Percentiles rank a stretch among this genome's conserved stretches.
Evolutionary conservation across 2,329 filamentous ascomycete species (phyloP).

Genomic region (Plectosphaerella sp.): DNA sequence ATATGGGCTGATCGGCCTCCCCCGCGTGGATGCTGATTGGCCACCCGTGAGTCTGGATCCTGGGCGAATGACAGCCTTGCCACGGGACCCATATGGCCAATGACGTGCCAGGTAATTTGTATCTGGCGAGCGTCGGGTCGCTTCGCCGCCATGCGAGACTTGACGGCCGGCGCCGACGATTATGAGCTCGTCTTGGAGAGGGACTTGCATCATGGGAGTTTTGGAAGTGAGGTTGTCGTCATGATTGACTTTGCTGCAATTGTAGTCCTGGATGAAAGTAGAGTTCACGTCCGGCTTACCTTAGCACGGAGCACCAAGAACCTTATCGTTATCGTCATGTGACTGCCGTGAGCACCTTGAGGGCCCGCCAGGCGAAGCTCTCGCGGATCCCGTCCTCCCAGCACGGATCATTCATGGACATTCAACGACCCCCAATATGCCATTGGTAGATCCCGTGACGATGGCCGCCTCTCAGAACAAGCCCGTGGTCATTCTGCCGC

Average conservation of each 20-base stretch:
- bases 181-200: background rate
- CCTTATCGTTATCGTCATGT: slow-evolving; percentile 15
- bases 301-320: background rate
- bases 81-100: slow-evolving; percentile 1
- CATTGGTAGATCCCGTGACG: slow-evolving; percentile 27
- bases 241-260: background rate
- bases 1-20: slow-evolving; percentile 13
- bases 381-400: background rate
- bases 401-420: slow-evolving; percentile 1
- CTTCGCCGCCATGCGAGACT: background rate
- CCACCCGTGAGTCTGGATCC: background rate
- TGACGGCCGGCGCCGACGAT: background rate
- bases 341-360: slow-evolving; percentile 5
- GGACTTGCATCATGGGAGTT: background rate
- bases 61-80: slow-evolving; percentile 10
- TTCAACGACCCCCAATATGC: slow-evolving; percentile 17
- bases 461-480: slow-evolving; percentile 30
- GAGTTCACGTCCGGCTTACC: too few relatives aligned
- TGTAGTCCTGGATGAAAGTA: too few relatives aligned
- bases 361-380: background rate
- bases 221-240: background rate
- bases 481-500: slow-evolving; percentile 20
- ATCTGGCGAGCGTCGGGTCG: background rate
- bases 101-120: background rate
- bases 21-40: slow-evolving; percentile 10